Evolutionary conservation across 2,329 filamentous ascomycete species (phyloP), one percentile per base, ranked within the genome.

Genomic region (Chaetomiaceae sp.): DNA sequence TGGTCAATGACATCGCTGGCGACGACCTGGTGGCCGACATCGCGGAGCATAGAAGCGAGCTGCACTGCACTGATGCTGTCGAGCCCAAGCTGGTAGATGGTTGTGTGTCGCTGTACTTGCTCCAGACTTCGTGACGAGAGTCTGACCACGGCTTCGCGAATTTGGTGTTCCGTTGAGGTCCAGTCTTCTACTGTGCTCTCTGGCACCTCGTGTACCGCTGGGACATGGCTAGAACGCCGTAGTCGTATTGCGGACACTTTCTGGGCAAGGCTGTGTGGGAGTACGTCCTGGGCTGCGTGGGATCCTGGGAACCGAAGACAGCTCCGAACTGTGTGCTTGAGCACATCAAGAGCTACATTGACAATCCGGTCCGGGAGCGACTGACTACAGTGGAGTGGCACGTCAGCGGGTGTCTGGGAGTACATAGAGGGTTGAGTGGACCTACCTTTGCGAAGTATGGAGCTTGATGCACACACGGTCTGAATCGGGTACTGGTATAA

Each of bases 31-130:
- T 81, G 68, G 0, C 81, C 81, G 15, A 73, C 58, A 32, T 72
- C 75, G 15, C 84, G 79, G 14, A 96, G 69, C 20, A 74, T 68
- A 1, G 79, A 74, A 1, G 88, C 86, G 9, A 95, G 72, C 58
- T 95, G 89, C 5, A 83, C 75, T 0, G 88, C 86, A 50, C 85
- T 90, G 58, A 97, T 93, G 61, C 90, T 96, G 64, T 96, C 90
- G 3, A 96, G 69, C 0, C 91, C 91, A n/a, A 95, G 76, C 48
- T 85, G 81, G 57, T 91, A 95, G 39, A 97, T 88, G 0, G 86
- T 88, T 0, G 81, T 88, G 9, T 75, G 61, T 11, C 72, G 73
- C 3, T 61, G 58, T 38, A 95, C 82, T 0, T 66, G 68, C 0
- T 70, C 57, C 2, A 61, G 46, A 0, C 75, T 61, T 4, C 75